Percentiles rank a stretch among this genome's conserved stretches.
Conservation (phyloP, 208 protist species). For the Tritrichomonas foetus region DNA sequence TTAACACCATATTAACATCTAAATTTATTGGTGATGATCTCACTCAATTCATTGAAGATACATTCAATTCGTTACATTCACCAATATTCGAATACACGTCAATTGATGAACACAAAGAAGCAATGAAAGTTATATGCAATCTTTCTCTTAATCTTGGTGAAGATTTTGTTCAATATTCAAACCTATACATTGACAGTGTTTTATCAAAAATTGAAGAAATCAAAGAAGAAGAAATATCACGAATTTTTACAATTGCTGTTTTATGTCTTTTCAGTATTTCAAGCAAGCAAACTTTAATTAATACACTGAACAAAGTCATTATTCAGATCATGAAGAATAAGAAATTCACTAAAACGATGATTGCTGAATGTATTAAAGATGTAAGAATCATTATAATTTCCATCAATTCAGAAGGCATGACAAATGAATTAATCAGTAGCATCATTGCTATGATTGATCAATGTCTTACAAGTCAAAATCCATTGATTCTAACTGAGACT, state of each 20-base stretch:
- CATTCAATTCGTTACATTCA: neutral
- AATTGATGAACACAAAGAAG: neutral
- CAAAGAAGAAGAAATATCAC: too few species aligned
- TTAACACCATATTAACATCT: neutral
- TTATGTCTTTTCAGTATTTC: too few species aligned
- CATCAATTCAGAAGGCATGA: neutral
- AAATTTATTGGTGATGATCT: neutral
- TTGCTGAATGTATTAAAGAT: neutral
- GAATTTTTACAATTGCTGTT: too few species aligned
- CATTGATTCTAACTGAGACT: neutral
- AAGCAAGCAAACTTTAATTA: too few species aligned
- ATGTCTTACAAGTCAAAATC: neutral
- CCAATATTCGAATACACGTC: neutral
- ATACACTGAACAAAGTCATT: too few species aligned
- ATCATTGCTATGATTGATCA: neutral
- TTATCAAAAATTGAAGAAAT: too few species aligned
- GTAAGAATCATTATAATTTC: neutral
- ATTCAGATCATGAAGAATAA: too few species aligned
- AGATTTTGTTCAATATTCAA: too few species aligned
- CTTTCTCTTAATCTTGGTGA: neutral
- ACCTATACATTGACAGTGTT: too few species aligned
- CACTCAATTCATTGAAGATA: neutral
- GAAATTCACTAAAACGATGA: neutral
- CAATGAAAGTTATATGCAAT: neutral
- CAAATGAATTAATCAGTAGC: neutral